These are phyloP conservation scores for Saccharomycopsis vini DNA, from an alignment of 805 yeast genomes.

Conservation along the genomic window DNA sequence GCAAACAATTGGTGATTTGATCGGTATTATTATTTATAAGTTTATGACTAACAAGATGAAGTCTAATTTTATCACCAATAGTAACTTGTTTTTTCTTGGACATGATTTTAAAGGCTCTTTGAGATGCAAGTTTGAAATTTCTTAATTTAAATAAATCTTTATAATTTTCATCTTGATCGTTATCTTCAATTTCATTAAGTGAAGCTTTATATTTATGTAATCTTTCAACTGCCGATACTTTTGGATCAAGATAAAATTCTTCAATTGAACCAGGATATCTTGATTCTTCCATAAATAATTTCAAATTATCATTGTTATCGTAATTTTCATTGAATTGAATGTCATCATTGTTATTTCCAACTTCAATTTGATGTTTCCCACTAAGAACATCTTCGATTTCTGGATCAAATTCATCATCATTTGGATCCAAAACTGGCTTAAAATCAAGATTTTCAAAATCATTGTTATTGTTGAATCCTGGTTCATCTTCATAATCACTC, in stretches of 20 bases:
- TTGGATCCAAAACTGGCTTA: slow-evolving; percentile 27
- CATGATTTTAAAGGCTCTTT: slow-evolving; percentile 35
- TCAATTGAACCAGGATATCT: slow-evolving; percentile 82
- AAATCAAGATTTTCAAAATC: background rate
- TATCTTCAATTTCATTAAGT: slow-evolving; percentile 80
- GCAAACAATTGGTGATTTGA: slow-evolving; percentile 29
- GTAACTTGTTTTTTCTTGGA: slow-evolving; percentile 42
- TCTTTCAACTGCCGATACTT: slow-evolving; percentile 65
- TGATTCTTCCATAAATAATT: slow-evolving; percentile 46
- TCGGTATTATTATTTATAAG: background rate
- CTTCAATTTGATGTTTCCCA: slow-evolving; percentile 31
- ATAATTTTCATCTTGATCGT: slow-evolving; percentile 67
- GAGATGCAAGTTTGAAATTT: slow-evolving; percentile 69
- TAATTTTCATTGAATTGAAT: slow-evolving; percentile 69
- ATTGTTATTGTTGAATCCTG: background rate
- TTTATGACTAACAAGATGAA: slow-evolving; percentile 33
- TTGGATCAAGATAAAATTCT: slow-evolving; percentile 79
- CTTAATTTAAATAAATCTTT: slow-evolving; percentile 60
- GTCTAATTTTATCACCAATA: slow-evolving; percentile 57
- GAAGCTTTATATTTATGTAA: slow-evolving; percentile 71
- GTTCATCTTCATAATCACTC: slow-evolving; percentile 13
- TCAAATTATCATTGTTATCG: slow-evolving; percentile 74
- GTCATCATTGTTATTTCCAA: slow-evolving; percentile 36
- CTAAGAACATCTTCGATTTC: slow-evolving; percentile 39
- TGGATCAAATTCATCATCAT: slow-evolving; percentile 31